phyloP scores from a whole-genome alignment of 1,284 basidiomycete species.

The Sanghuangporus sanghuang region DNA sequence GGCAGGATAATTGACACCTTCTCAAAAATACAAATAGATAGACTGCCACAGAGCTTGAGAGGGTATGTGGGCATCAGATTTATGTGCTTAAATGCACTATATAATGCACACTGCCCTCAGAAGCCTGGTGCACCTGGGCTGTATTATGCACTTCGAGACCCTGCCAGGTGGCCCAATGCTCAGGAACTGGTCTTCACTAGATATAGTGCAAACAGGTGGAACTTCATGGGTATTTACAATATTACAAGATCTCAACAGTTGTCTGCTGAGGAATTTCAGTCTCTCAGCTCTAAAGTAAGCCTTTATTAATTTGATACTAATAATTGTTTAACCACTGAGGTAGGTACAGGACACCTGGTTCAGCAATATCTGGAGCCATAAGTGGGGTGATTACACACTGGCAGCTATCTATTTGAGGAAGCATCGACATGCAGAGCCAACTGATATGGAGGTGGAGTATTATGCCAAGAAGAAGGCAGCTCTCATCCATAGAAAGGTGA shows the following conservation, averaged over 20 bases:
- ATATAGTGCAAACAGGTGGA: conserved; percentile 24
- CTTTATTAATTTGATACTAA: not conserved
- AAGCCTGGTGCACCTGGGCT: conserved; percentile 28
- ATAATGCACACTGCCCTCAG: conserved; percentile 27
- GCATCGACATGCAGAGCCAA: conserved; percentile 21
- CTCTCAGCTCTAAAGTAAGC: conserved; percentile 13
- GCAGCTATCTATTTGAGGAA: conserved; percentile 21
- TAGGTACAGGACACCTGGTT: conserved; percentile 21
- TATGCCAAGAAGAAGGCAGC: not conserved
- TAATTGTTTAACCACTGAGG: not conserved
- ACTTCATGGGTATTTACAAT: conserved; percentile 33
- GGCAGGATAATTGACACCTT: conserved; percentile 3
- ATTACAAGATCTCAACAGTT: conserved; percentile 22
- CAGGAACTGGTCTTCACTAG: conserved; percentile 20
- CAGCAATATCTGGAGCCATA: conserved; percentile 14
- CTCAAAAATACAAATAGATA: not conserved
- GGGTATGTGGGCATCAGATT: conserved; percentile 9
- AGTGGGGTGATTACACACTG: conserved; percentile 22
- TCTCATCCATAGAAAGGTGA: not conserved
- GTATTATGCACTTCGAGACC: conserved; percentile 18
- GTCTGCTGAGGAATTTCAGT: conserved; percentile 29
- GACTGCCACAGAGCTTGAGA: not conserved
- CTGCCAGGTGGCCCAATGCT: not conserved
- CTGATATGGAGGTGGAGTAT: conserved; percentile 19
- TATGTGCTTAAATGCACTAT: conserved; percentile 23